Evolutionary conservation across 768 basidiomycete genomes (phyloP).

Genomic region (Rhizopogon sp.): DNA sequence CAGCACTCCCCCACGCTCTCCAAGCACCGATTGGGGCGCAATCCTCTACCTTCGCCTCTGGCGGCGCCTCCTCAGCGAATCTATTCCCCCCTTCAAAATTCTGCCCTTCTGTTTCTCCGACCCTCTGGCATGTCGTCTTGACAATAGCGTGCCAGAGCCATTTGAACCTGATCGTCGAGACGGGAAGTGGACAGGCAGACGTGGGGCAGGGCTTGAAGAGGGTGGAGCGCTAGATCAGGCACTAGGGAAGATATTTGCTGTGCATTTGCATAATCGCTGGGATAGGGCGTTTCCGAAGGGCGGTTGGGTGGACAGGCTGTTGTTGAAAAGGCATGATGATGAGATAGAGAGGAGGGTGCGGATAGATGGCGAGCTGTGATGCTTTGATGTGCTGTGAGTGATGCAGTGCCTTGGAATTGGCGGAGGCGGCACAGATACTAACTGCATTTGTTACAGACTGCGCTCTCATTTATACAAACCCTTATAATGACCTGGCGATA

Average conservation of each 20-base stretch:
- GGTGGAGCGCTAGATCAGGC: slow-evolving; percentile 60
- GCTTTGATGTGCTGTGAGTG: background rate
- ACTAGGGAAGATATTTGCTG: slow-evolving; percentile 70
- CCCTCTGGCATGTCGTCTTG: slow-evolving; percentile 81
- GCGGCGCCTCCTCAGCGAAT: slow-evolving; percentile 71
- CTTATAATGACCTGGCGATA: background rate
- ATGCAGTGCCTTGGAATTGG: background rate
- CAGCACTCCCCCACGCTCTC: slow-evolving; percentile 65
- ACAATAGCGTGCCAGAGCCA: slow-evolving; percentile 91
- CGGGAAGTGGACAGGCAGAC: slow-evolving; percentile 57
- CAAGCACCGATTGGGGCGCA: slow-evolving; percentile 92
- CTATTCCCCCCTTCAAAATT: slow-evolving; percentile 82
- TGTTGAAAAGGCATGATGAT: slow-evolving; percentile 60
- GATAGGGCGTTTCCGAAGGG: slow-evolving; percentile 74
- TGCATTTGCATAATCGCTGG: slow-evolving; percentile 98
- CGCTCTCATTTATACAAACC: background rate
- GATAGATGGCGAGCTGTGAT: background rate
- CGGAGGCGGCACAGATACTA: background rate
- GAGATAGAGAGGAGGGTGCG: slow-evolving; percentile 10
- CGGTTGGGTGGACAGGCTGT: slow-evolving; percentile 84
- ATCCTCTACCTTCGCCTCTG: slow-evolving; percentile 87
- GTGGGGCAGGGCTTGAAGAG: slow-evolving; percentile 50
- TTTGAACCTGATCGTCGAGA: slow-evolving; percentile 54
- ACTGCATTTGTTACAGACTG: background rate
- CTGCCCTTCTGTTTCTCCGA: slow-evolving; percentile 96